Conservation (phyloP, 164 flowering plant species). For the Magnolia sinica region DNA sequence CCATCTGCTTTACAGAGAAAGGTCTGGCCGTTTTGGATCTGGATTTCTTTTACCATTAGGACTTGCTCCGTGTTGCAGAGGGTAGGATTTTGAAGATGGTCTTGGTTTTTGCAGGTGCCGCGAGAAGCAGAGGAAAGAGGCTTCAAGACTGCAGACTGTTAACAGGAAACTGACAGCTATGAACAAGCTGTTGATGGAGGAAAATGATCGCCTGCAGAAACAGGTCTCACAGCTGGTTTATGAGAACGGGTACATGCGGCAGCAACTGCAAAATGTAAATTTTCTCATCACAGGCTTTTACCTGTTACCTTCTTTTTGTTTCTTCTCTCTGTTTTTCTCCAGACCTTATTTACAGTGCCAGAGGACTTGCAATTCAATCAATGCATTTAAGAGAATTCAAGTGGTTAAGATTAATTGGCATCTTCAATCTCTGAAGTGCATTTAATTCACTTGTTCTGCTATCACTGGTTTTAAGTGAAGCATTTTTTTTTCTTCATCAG, state of each 20-base stretch:
- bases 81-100: background rate
- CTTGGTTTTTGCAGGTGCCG: constrained; percentile 49
- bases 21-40: background rate
- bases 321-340: background rate
- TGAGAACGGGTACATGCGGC: constrained; percentile 71
- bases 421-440: background rate
- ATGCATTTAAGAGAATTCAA: background rate
- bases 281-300: background rate
- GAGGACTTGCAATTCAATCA: background rate
- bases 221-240: constrained; percentile 84
- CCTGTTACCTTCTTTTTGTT: background rate
- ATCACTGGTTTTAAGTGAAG: background rate
- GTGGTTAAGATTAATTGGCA: background rate
- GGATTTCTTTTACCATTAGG: background rate
- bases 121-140: constrained; percentile 79
- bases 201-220: constrained; percentile 74
- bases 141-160: constrained; percentile 70
- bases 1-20: background rate
- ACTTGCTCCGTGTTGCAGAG: background rate
- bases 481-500: background rate
- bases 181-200: constrained; percentile 87
- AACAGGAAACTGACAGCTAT: constrained; percentile 70
- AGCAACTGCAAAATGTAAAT: constrained; percentile 53
- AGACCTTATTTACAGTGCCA: background rate
- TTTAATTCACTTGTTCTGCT: background rate